Evolutionary conservation across 225 moss, liverwort and hornwort genomes (phyloP).

Genomic region (Ulota crispa): DNA sequence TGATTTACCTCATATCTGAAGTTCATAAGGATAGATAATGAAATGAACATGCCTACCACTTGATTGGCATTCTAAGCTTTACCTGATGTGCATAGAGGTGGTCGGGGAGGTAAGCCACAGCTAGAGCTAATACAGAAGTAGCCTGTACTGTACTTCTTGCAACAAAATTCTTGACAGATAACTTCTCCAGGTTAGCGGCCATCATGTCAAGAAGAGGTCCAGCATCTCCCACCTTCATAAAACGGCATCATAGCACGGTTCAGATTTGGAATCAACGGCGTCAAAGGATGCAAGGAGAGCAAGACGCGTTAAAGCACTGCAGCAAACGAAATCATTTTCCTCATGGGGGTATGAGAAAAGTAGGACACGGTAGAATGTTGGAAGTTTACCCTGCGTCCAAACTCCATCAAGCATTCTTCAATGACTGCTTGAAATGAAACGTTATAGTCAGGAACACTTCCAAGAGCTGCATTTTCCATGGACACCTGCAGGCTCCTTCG

Average conservation of each 20-base stretch:
- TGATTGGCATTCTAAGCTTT: not conserved
- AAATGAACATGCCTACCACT: not conserved
- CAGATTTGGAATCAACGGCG: not conserved
- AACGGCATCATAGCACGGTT: not conserved
- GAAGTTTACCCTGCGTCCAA: conserved; percentile 71
- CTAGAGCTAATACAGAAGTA: conserved; percentile 72
- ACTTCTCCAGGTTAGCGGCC: conserved; percentile 73
- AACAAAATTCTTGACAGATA: conserved; percentile 47
- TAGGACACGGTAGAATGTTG: not conserved
- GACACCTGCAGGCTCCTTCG: conserved; percentile 65
- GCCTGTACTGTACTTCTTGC: conserved; percentile 80
- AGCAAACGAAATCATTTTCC: not conserved
- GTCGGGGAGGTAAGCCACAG: conserved; percentile 72
- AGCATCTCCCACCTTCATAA: conserved; percentile 76
- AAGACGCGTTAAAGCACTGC: not conserved
- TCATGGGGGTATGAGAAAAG: not conserved
- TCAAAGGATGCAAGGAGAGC: not conserved
- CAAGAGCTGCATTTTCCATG: conserved; percentile 42
- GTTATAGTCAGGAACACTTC: conserved; percentile 42
- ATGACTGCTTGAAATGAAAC: conserved; percentile 58
- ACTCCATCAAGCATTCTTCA: conserved; percentile 78
- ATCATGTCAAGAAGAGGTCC: conserved; percentile 87
- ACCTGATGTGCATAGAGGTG: conserved; percentile 77
- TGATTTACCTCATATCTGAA: not conserved
- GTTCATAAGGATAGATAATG: not conserved